Conservation (phyloP, 148 eudicot species). For the Cornus suecica region DNA sequence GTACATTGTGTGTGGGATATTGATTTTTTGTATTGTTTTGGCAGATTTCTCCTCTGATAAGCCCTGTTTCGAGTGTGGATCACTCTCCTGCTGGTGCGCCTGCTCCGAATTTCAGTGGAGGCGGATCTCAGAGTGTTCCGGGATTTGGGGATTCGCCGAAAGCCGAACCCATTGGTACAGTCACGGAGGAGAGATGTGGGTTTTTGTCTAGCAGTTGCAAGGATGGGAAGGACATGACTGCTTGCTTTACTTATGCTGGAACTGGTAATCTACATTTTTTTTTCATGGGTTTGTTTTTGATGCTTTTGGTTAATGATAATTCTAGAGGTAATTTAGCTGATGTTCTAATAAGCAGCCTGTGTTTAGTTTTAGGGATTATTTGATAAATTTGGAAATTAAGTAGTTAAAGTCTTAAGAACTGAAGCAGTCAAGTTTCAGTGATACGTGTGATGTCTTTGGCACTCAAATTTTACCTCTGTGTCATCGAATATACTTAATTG, state of each 20-base stretch:
- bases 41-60: constrained; percentile 5
- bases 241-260: constrained; percentile 3
- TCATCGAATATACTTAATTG: too few relatives aligned
- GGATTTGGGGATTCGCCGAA: not conserved
- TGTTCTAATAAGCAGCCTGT: not conserved
- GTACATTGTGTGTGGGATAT: not conserved
- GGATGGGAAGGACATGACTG: not conserved
- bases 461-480: too few relatives aligned
- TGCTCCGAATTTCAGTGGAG: too few relatives aligned
- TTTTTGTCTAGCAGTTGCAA: not conserved
- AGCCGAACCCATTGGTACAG: not conserved
- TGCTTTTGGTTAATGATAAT: not conserved
- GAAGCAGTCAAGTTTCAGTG: too few relatives aligned
- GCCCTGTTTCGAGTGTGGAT: constrained; percentile 1
- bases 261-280: constrained; percentile 10
- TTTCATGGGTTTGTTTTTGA: not conserved
- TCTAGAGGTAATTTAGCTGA: not conserved
- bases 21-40: not conserved
- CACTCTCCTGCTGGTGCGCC: not conserved
- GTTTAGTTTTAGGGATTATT: not conserved
- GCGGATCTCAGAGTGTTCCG: not conserved
- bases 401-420: too few relatives aligned
- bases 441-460: too few relatives aligned
- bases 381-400: too few relatives aligned
- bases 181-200: constrained; percentile 2